A percentile compares a stretch with the other conserved stretches of the same genome.
Evolutionary conservation across 2,329 filamentous ascomycete genomes (phyloP).

Genomic region (Didymella pomorum): DNA sequence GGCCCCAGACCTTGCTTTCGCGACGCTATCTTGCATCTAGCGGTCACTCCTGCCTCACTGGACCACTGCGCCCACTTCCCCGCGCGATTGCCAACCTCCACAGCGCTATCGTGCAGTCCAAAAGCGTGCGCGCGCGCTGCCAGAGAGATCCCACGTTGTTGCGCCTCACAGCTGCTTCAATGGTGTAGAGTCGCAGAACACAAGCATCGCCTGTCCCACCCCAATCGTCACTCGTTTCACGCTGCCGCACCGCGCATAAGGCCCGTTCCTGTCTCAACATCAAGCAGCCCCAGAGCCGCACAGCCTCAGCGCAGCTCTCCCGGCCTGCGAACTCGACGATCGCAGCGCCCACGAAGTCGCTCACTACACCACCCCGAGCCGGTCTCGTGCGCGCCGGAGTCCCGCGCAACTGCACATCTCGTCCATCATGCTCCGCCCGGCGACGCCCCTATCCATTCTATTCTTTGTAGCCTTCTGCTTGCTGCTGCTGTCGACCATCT

Average conservation of each 20-base stretch:
- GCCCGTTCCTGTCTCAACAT: slow-evolving; percentile 29
- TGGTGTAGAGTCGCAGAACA: slow-evolving; percentile 32
- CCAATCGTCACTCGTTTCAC: slow-evolving; percentile 45
- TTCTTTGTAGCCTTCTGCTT: slow-evolving; percentile 86
- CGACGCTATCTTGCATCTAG: slow-evolving; percentile 10
- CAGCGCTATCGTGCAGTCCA: slow-evolving; percentile 11
- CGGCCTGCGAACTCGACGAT: slow-evolving; percentile 11
- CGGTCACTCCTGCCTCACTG: slow-evolving; percentile 11
- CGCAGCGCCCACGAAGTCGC: slow-evolving; percentile 21
- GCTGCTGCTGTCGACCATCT: slow-evolving; percentile 86
- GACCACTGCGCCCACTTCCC: slow-evolving; percentile 19
- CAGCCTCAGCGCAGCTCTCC: slow-evolving; percentile 1
- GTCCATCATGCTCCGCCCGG: slow-evolving; percentile 82
- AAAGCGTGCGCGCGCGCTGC: slow-evolving; percentile 24
- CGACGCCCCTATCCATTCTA: slow-evolving; percentile 87
- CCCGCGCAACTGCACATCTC: slow-evolving; percentile 31
- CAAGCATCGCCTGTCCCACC: slow-evolving; percentile 37
- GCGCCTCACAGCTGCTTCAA: slow-evolving; percentile 3
- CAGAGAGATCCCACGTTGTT: slow-evolving; percentile 17
- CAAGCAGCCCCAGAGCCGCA: slow-evolving; percentile 23
- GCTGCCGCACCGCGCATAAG: slow-evolving; percentile 34
- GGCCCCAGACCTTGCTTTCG: slow-evolving; percentile 18
- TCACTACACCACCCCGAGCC: slow-evolving; percentile 32
- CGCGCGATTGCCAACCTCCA: slow-evolving; percentile 20
- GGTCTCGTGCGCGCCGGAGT: slow-evolving; percentile 42